Evolutionary conservation across 1,284 basidiomycete genomes (phyloP).

Genomic region (Cryptococcus neoformans): DNA sequence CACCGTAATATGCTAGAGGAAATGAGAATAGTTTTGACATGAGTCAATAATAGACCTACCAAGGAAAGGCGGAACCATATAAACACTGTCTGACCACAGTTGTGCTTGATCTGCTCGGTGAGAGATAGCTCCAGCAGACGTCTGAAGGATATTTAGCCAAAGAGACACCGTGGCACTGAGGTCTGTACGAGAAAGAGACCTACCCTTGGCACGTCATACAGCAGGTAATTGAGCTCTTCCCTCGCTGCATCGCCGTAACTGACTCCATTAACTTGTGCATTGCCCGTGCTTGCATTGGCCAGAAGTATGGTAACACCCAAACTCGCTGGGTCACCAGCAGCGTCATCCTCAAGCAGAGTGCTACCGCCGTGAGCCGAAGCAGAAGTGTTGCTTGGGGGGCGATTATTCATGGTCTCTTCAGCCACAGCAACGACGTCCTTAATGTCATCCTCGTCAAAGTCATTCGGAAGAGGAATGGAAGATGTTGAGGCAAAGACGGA

Average conservation of each 20-base stretch:
- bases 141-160: slow-evolving; percentile 41
- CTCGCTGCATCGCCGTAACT: slow-evolving; percentile 66
- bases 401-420: slow-evolving; percentile 33
- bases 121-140: slow-evolving; percentile 73
- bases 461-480: slow-evolving; percentile 29
- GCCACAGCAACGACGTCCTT: slow-evolving; percentile 58
- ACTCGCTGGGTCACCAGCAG: slow-evolving; percentile 76
- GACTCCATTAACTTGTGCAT: slow-evolving; percentile 43
- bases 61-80: slow-evolving; percentile 83
- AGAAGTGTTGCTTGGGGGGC: slow-evolving; percentile 46
- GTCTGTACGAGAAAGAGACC: slow-evolving; percentile 8
- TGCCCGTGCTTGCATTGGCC: slow-evolving; percentile 50
- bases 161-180: background rate
- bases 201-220: slow-evolving; percentile 60
- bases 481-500: slow-evolving; percentile 58
- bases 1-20: slow-evolving; percentile 68
- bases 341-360: slow-evolving; percentile 53
- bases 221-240: slow-evolving; percentile 68
- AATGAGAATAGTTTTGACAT: background rate
- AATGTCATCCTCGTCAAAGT: slow-evolving; percentile 53
- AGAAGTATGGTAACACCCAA: slow-evolving; percentile 75
- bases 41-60: slow-evolving; percentile 37
- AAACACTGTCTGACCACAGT: slow-evolving; percentile 60
- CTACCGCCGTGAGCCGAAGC: slow-evolving; percentile 58
- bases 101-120: slow-evolving; percentile 54